phyloP scores from a whole-genome alignment of 2,329 filamentous ascomycete species.

The Aspergillus proliferans region DNA sequence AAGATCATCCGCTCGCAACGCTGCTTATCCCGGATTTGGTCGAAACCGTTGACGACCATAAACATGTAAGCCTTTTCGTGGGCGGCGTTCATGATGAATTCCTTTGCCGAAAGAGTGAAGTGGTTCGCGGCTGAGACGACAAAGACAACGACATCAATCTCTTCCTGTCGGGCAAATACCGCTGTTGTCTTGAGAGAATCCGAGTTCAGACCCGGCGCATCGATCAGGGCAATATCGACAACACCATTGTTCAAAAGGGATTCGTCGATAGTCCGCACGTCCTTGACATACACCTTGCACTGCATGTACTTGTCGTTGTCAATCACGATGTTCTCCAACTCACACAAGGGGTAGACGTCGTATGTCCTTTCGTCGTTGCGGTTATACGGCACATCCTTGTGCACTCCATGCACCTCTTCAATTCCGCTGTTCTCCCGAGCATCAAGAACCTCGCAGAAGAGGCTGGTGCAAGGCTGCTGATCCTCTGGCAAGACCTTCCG shows the following conservation, averaged over 20 bases:
- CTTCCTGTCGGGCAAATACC: slow-evolving; percentile 92
- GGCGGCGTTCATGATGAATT: slow-evolving; percentile 93
- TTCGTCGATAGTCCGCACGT: slow-evolving; percentile 81
- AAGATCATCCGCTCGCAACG: slow-evolving; percentile 88
- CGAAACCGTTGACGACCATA: slow-evolving; percentile 96
- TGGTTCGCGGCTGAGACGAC: slow-evolving; percentile 97
- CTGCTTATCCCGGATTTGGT: slow-evolving; percentile 85
- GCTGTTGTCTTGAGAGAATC: slow-evolving; percentile 97
- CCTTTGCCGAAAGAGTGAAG: slow-evolving; percentile 94
- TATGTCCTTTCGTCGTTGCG: slow-evolving; percentile 92
- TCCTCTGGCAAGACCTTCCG: slow-evolving; percentile 92
- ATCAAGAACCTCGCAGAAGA: slow-evolving; percentile 96
- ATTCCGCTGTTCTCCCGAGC: slow-evolving; percentile 81
- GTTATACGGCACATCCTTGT: slow-evolving; percentile 72
- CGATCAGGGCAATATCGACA: slow-evolving; percentile 94
- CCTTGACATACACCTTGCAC: slow-evolving; percentile 95
- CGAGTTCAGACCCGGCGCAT: slow-evolving; percentile 89
- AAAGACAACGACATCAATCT: slow-evolving; percentile 98
- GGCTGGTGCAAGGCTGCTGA: slow-evolving; percentile 95
- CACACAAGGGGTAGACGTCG: slow-evolving; percentile 69
- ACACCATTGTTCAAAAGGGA: slow-evolving; percentile 95
- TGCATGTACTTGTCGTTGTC: slow-evolving; percentile 86
- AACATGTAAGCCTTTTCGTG: slow-evolving; percentile 98
- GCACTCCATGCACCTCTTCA: slow-evolving; percentile 93
- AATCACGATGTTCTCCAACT: slow-evolving; percentile 82